These are phyloP conservation scores for Trichoderma koningii DNA, from an alignment of 2,329 filamentous ascomycete species.

Conservation along the genomic window DNA sequence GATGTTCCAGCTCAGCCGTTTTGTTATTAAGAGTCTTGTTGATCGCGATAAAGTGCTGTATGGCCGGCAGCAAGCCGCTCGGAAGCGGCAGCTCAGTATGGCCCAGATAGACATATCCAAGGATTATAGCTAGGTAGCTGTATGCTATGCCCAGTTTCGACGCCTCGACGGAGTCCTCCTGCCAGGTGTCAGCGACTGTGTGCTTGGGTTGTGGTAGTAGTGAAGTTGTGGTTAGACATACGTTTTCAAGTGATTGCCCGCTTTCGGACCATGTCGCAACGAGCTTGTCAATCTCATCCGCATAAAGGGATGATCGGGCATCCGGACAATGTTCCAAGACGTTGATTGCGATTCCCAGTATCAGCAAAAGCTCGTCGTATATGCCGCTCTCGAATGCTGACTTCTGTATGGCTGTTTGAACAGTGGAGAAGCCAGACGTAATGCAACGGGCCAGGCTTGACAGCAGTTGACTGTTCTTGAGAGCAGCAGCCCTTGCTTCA, in stretches of 20 bases:
- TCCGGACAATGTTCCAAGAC: conserved; percentile 74
- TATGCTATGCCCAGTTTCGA: conserved; percentile 79
- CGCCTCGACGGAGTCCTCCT: conserved; percentile 73
- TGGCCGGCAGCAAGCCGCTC: conserved; percentile 28
- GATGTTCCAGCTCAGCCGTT: conserved; percentile 14
- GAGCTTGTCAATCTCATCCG: conserved; percentile 57
- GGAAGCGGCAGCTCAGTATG: conserved; percentile 1
- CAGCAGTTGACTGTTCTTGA: conserved; percentile 63
- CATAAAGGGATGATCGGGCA: conserved; percentile 42
- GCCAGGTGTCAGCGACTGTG: neutral
- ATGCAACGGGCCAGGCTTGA: conserved; percentile 52
- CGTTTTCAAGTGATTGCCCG: conserved; percentile 66
- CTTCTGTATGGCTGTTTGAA: conserved; percentile 51
- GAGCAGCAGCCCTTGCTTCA: conserved; percentile 68
- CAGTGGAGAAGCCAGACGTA: conserved; percentile 52
- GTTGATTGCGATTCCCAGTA: conserved; percentile 83
- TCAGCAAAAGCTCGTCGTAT: conserved; percentile 73
- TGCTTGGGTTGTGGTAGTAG: neutral
- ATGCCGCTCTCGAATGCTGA: conserved; percentile 52
- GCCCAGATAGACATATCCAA: conserved; percentile 74
- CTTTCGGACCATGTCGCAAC: conserved; percentile 68
- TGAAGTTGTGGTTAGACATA: conserved; percentile 42
- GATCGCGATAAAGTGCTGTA: conserved; percentile 21
- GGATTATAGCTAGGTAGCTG: conserved; percentile 80
- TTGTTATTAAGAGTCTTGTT: conserved; percentile 12